Conservation (phyloP, 441 rosid genomes). For the Populus trichocarpa region DNA sequence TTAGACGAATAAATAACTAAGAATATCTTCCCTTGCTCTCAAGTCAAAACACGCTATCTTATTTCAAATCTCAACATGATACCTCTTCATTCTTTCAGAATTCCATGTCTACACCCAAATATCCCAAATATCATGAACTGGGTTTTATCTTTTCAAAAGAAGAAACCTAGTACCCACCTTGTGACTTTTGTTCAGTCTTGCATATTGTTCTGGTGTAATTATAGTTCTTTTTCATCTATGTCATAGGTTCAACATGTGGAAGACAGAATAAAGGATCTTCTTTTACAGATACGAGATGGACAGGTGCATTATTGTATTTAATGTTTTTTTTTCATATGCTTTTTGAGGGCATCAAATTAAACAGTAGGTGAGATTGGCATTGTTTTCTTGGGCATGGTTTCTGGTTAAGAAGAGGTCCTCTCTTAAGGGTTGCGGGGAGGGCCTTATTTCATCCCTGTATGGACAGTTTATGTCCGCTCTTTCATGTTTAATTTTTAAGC, state of each 20-base stretch:
- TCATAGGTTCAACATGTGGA: slow-evolving; percentile 79
- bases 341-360: neutral
- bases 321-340: neutral
- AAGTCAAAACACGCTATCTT: too few species aligned
- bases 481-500: neutral
- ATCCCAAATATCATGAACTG: neutral
- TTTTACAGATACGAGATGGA: slow-evolving; percentile 52
- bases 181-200: neutral
- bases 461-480: neutral
- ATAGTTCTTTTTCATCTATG: neutral
- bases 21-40: too few species aligned
- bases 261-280: slow-evolving; percentile 65
- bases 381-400: neutral
- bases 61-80: too few species aligned
- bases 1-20: neutral
- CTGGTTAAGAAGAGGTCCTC: neutral
- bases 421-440: neutral
- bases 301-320: slow-evolving; percentile 33
- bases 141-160: neutral
- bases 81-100: neutral
- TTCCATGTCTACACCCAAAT: neutral
- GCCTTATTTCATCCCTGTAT: neutral
- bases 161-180: neutral
- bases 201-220: neutral
- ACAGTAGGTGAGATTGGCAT: neutral